Evolutionary conservation across 2,329 filamentous ascomycete species (phyloP).

Genomic region (Chaetomiaceae sp.): DNA sequence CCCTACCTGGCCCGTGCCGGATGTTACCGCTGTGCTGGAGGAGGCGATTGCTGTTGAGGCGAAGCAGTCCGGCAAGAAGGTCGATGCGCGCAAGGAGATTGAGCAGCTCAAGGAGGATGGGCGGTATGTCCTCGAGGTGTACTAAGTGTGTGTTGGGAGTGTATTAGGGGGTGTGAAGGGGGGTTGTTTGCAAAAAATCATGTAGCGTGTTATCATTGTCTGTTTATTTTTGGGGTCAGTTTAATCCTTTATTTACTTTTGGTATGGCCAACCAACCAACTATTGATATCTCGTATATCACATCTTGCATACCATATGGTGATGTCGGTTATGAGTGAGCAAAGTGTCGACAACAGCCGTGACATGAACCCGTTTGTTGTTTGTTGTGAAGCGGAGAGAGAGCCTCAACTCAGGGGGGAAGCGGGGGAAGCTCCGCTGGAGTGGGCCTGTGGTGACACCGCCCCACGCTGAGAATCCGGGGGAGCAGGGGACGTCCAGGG

Average conservation of each 20-base stretch:
- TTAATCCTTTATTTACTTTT: no score
- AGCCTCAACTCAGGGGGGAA: no score
- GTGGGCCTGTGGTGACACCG: not conserved
- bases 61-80: slow-evolving; percentile 66
- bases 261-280: no score
- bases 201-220: no score
- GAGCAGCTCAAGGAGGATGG: slow-evolving; percentile 94
- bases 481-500: not conserved
- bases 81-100: slow-evolving; percentile 85
- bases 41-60: slow-evolving; percentile 82
- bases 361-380: not conserved
- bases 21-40: slow-evolving; percentile 89
- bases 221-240: no score
- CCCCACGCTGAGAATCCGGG: slow-evolving; percentile 6
- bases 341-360: not conserved
- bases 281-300: no score
- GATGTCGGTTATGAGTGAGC: no score
- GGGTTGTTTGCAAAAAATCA: no score
- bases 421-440: slow-evolving; percentile 5
- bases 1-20: slow-evolving; percentile 96
- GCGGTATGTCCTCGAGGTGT: slow-evolving; percentile 94
- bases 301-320: no score
- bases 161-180: no score
- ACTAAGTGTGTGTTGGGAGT: no score
- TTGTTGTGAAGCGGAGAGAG: no score